Evolutionary conservation across 2,329 filamentous ascomycete genomes (phyloP).

Genomic region (Penicillium sp.): DNA sequence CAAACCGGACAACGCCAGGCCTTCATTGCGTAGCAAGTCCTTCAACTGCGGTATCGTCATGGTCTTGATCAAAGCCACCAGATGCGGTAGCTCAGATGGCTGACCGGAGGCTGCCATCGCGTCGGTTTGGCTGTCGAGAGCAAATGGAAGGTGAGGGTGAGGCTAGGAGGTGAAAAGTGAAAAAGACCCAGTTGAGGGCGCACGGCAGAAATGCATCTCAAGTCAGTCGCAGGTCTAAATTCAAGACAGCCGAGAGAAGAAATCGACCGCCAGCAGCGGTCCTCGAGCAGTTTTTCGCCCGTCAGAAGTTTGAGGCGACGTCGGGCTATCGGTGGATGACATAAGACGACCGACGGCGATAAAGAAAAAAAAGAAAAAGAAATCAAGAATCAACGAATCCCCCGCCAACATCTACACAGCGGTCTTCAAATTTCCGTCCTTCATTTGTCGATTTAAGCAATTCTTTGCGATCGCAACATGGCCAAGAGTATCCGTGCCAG

Average conservation of each 20-base stretch:
- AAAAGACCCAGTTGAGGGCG: conserved; percentile 16
- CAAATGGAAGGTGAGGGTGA: not conserved
- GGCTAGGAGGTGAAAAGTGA: conserved; percentile 18
- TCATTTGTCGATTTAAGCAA: not conserved
- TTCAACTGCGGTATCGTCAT: conserved; percentile 64
- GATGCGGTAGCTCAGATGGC: conserved; percentile 37
- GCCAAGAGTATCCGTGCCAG: conserved; percentile 81
- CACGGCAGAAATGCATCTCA: conserved; percentile 30
- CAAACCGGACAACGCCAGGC: conserved; percentile 70
- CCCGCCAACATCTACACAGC: not conserved
- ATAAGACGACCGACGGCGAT: conserved; percentile 27
- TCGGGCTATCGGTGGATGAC: conserved; percentile 24
- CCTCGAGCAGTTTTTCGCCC: too few relatives aligned
- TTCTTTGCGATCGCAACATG: conserved; percentile 53
- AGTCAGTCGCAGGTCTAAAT: not conserved
- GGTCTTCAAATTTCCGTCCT: conserved; percentile 3
- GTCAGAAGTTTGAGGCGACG: not conserved
- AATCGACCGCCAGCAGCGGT: not conserved
- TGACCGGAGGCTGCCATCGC: conserved; percentile 37
- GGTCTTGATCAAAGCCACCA: conserved; percentile 47
- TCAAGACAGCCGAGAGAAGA: not conserved
- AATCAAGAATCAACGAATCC: not conserved
- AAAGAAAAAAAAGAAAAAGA: conserved; percentile 11
- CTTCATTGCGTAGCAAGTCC: conserved; percentile 67
- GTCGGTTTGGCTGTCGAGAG: not conserved